Evolutionary conservation across 2,329 filamentous ascomycete genomes (phyloP), one percentile per base, ranked within the genome.

Genomic region (Trichoderma arundinaceum): DNA sequence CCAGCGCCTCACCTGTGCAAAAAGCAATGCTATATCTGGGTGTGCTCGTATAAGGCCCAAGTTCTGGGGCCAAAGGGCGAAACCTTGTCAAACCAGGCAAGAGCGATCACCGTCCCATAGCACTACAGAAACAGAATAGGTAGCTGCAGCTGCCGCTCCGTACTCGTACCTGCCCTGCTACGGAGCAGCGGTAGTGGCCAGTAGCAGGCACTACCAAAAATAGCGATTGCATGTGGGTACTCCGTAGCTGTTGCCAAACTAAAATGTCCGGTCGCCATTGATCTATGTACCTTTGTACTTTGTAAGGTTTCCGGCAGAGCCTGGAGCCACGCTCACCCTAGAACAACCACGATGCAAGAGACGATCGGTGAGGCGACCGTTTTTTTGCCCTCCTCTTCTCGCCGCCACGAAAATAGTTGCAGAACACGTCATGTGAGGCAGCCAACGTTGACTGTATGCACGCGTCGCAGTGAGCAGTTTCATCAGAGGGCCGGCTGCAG

Each of bases 401-500:
- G 57, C 44, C 44, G 44, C 33, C 35, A 19, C 35, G 15, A 13
- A 19, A 49, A n/a, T n/a, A 41, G 15, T 28, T 13, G 32, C 33
- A 8, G 33, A n/a, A 53, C 59, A 65, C 44, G 62, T 65, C 62
- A 65, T 58, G 44, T 65, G 62, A 65, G 62, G 62, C 62, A 65
- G 12, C 62, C 62, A 59, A 58, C 17, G 17, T 38, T 9, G 22
- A 43, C 38, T 33, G 4, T 46, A 22, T 9, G 38, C n/a, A 44
- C 39, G 53, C 43, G 41, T 57, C 28, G 44, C 38, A 35, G 32
- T 13, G 46, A 35, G 46, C 15, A 52, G 38, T 52, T 43, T 59
- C 53, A 51, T 22, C 22, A 35, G 22, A 32, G 22, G 62, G 10
- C 62, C 33, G 15, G 43, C 22, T 64, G 35, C 35, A 38, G 33